phyloP scores from a whole-genome alignment of 805 yeast species.

The Metschnikowia bowlesiae region DNA sequence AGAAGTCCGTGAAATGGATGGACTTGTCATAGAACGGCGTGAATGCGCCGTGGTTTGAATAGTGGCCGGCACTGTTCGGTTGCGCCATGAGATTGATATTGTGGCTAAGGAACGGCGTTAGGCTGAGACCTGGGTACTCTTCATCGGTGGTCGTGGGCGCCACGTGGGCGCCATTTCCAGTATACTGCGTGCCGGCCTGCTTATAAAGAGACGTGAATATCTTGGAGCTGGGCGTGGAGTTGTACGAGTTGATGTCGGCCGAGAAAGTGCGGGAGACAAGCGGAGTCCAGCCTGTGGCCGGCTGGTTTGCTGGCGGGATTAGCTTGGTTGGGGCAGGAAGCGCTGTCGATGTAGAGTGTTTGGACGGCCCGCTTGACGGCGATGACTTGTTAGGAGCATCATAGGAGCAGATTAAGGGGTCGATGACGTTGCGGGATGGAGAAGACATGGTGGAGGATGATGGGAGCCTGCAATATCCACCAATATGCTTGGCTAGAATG shows the following conservation, averaged over 20 bases:
- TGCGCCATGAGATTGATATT: slow-evolving; percentile 23
- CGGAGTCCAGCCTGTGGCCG: slow-evolving; percentile 42
- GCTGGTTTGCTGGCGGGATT: background rate
- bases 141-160: slow-evolving; percentile 4
- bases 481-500: background rate
- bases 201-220: slow-evolving; percentile 16
- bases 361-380: background rate
- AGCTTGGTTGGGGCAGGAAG: background rate
- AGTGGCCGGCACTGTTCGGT: slow-evolving; percentile 17
- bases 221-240: slow-evolving; percentile 35
- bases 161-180: background rate
- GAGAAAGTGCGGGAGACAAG: slow-evolving; percentile 34
- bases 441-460: slow-evolving; percentile 23
- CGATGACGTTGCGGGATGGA: slow-evolving; percentile 31
- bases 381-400: slow-evolving; percentile 4
- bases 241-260: slow-evolving; percentile 31
- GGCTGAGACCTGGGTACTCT: slow-evolving; percentile 33
- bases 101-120: slow-evolving; percentile 41
- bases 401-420: slow-evolving; percentile 30
- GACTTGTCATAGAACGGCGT: slow-evolving; percentile 44
- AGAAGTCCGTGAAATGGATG: slow-evolving; percentile 38
- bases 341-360: background rate
- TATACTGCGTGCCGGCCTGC: slow-evolving; percentile 5
- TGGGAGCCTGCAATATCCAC: background rate
- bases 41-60: slow-evolving; percentile 22